Percentiles rank a stretch among this genome's conserved stretches.
Evolutionary conservation across 352 stramenopile species (phyloP).

Genomic region (Phytophthora multivora): DNA sequence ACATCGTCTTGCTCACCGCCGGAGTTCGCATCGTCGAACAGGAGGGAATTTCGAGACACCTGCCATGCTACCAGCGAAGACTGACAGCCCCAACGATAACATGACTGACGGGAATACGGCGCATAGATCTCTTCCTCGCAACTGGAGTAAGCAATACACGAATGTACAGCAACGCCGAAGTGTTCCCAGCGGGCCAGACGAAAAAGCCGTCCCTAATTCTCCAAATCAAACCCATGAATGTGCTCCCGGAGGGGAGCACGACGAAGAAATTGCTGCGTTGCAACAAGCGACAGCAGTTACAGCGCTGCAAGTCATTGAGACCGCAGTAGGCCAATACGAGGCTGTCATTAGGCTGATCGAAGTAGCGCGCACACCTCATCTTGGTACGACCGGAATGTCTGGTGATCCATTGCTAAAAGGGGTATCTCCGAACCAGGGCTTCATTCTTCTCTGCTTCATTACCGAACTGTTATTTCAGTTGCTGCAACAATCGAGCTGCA

Average conservation of each 20-base stretch:
- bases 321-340: constrained; percentile 61
- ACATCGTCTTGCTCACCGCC: constrained; percentile 54
- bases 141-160: constrained; percentile 67
- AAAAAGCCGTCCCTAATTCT: constrained; percentile 9
- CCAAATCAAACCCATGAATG: neutral
- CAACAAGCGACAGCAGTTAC: constrained; percentile 48
- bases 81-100: constrained; percentile 18
- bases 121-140: constrained; percentile 53
- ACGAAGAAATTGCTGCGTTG: constrained; percentile 38
- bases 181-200: constrained; percentile 29
- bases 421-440: constrained; percentile 43
- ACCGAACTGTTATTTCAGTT: constrained; percentile 65
- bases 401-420: neutral
- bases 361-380: constrained; percentile 33
- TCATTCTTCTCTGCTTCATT: constrained; percentile 55
- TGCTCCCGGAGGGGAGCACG: constrained; percentile 1
- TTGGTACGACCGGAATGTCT: constrained; percentile 2
- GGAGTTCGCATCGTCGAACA: constrained; percentile 44
- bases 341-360: constrained; percentile 54
- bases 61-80: constrained; percentile 1
- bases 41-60: constrained; percentile 19
- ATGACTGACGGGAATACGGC: constrained; percentile 6
- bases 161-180: constrained; percentile 32
- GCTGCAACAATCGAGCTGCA: constrained; percentile 51
- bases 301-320: constrained; percentile 45